Evolutionary conservation across 2,329 filamentous ascomycete species (phyloP).

Genomic region (Fusarium chaquense): DNA sequence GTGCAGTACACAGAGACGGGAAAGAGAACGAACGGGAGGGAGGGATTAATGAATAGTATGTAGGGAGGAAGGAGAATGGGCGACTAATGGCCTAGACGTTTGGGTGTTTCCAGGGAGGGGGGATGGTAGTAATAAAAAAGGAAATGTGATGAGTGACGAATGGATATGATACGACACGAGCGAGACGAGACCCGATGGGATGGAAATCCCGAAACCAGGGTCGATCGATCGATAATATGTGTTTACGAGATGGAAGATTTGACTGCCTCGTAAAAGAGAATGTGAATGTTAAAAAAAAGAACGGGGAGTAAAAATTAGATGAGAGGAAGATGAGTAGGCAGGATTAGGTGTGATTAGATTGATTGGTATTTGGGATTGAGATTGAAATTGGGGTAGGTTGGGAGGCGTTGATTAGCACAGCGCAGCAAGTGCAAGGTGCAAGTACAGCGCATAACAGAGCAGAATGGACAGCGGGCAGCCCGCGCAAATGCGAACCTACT

Average conservation of each 20-base stretch:
- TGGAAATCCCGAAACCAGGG: slow-evolving; percentile 35
- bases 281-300: slow-evolving; percentile 5
- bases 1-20: slow-evolving; percentile 19
- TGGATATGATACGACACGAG: slow-evolving; percentile 6
- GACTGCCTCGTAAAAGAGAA: slow-evolving; percentile 1
- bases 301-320: slow-evolving; percentile 13
- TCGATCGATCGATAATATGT: slow-evolving; percentile 29
- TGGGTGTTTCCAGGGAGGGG: slow-evolving; percentile 41
- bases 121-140: slow-evolving; percentile 47
- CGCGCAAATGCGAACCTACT: slow-evolving; percentile 6
- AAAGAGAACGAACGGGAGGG: slow-evolving; percentile 34
- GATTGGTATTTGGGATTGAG: slow-evolving; percentile 3
- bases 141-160: slow-evolving; percentile 25
- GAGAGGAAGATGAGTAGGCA: slow-evolving; percentile 16
- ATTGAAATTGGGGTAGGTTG: slow-evolving; percentile 23
- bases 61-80: slow-evolving; percentile 44
- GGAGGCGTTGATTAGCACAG: slow-evolving; percentile 45
- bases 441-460: neutral
- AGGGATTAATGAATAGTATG: slow-evolving; percentile 17
- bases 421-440: neutral
- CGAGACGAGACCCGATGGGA: slow-evolving; percentile 21
- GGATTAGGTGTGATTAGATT: slow-evolving; percentile 31
- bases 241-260: slow-evolving; percentile 5
- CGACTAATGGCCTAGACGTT: slow-evolving; percentile 34
- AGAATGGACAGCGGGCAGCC: neutral